Base-by-base conservation (phyloP, 2,329 filamentous ascomycete species). In the Endothia cerciana region DNA sequence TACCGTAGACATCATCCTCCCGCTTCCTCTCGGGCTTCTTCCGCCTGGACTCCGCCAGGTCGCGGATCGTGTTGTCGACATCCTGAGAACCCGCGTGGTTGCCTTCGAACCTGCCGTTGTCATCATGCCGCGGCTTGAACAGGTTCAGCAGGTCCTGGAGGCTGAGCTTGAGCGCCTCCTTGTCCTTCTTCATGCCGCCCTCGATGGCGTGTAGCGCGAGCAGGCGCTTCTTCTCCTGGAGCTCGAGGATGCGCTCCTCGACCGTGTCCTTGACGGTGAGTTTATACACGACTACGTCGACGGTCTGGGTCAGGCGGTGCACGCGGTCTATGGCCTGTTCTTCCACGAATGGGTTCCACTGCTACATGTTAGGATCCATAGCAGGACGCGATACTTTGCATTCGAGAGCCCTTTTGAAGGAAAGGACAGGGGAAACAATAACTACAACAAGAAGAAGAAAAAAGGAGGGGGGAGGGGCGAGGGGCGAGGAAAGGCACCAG, bases 281-380 rank as follows among this genome's bases (percentile, higher is more conserved):
- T 73, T 95, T 96, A 83, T 97, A 99, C 69, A 99, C 93, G 64
- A 94, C 88, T 41, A 99, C 95, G 74, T 98, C 94, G 49, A 94
- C 85, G 1, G 93, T 97, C 78, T 99, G 95, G 49, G 97, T 98
- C 62, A 99, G 89, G n/a, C 95, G 93, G 76, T 99, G 95, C 33
- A 99, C 95, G 63, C 95, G 93, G 78, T 99, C 95, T 72, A 99
- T 99, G 59, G 95, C 95, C 82, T 99, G 95, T 77, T 99, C 95
- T 81, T 99, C 95, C 41, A 99, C 93, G 74, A 99, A 99, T 86
- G 92, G 71, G 64, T 36, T 63, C 53, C 38, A 41, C 58, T 60
- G 36, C 1, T n/a, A 4, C 1, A 19, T 40, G 69, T 70, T 62
- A 70, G 65, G 3, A 64, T 43, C 22, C 11, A 36, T 36, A 36